Evolutionary conservation across 1,139 yeast species (phyloP), one percentile per base, ranked within the genome.

Genomic region (Hanseniaspora sp.): DNA sequence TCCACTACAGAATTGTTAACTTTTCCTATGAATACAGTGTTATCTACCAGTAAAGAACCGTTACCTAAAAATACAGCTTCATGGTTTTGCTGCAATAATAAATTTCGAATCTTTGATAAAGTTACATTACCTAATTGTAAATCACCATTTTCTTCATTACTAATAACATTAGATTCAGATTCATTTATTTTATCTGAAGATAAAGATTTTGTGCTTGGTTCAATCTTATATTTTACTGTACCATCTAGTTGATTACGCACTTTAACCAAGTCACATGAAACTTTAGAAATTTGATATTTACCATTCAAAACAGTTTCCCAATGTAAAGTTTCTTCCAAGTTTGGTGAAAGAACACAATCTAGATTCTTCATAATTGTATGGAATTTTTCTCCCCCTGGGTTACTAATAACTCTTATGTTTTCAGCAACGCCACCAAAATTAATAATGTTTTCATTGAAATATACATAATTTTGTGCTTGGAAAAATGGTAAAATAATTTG

Each of bases 31-130:
- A 90, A 83, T 30, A 92, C 77, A 55, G 72, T 72, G 57, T 84
- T 86, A 63, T 90, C 90, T 41, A 95, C 85, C 8, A 90, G 95
- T 53, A 92, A 71, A 0, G 90, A 82, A 65, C 97, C 98, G 65
- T 88, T 96, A 55, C 96, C 94, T 64, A 85, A 81, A 66, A 92
- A 87, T 63, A 90, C 96, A 0, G 95, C 96, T 55, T 74, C 73
- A 61, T 84, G 78, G 55, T 86, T 84, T 53, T 71, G 69, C 18
- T 74, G 72, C 33, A 76, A 68, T 49, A 90, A 71, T 57, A 76
- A 76, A 62, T 80, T 79, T 62, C 86, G 83, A 56, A 92, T 72
- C 61, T 88, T 95, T 0, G 95, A 86, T 39, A 92, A 72, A 58
- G 86, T 76, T 53, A 94, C 80, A 64, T 90, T 96, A 49, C 99